Evolutionary conservation across 768 basidiomycete species (phyloP).

Genomic region (Leccinum truebloodii): DNA sequence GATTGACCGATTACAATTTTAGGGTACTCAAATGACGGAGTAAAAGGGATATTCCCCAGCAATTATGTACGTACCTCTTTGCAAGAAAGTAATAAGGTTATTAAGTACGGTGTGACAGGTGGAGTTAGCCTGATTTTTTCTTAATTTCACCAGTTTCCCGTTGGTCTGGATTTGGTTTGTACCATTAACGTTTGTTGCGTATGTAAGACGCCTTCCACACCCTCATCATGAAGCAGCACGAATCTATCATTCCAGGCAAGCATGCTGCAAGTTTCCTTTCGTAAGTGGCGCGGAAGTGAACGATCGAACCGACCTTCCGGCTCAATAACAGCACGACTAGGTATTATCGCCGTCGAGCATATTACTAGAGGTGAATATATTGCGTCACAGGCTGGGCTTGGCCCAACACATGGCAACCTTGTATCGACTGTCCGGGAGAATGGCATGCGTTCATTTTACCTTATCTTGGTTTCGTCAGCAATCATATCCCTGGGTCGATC

Average conservation of each 20-base stretch:
- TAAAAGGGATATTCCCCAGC: slow-evolving; percentile 83
- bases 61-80: slow-evolving; percentile 68
- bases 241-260: slow-evolving; percentile 16
- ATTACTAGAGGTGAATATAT: slow-evolving; percentile 26
- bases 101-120: slow-evolving; percentile 42
- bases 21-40: slow-evolving; percentile 62
- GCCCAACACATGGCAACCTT: slow-evolving; percentile 12
- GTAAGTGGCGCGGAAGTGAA: slow-evolving; percentile 36
- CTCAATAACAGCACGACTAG: slow-evolving; percentile 15
- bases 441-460: slow-evolving; percentile 3
- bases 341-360: slow-evolving; percentile 16
- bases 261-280: slow-evolving; percentile 26
- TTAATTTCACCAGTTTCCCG: neutral
- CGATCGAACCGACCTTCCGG: slow-evolving; percentile 23
- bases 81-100: slow-evolving; percentile 18
- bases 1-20: slow-evolving; percentile 29
- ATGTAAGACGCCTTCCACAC: slow-evolving; percentile 25
- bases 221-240: slow-evolving; percentile 19
- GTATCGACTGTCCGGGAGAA: slow-evolving; percentile 4
- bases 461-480: slow-evolving; percentile 3
- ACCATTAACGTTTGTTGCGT: slow-evolving; percentile 23
- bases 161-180: slow-evolving; percentile 13
- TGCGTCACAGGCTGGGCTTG: slow-evolving; percentile 23
- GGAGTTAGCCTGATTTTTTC: slow-evolving; percentile 40
- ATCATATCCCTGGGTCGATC: slow-evolving; percentile 8